Base-by-base conservation (phyloP, 352 stramenopile genomes). In the Phytophthora idaei region DNA sequence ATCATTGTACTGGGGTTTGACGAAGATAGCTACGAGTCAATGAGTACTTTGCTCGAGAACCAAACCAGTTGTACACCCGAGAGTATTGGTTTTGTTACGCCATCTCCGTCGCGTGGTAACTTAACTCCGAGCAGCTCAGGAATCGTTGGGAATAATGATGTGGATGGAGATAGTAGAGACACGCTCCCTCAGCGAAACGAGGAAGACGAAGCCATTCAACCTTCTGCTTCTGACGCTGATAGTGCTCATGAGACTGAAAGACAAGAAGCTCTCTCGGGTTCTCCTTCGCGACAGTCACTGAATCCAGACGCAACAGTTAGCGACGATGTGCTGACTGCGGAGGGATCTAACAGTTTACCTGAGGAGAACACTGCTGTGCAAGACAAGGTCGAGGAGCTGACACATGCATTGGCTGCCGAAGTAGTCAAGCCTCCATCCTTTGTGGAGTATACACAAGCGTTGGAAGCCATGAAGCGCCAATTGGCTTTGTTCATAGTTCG, bases 21-120 rank as follows among this genome's bases (percentile, higher is more conserved):
- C 17, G 87, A 94, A 65, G 81, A 94, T 11, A 74, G 75, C 6
- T 94, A 92, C 50, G 85, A 93, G 28, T 69, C 66, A 4, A 67
- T 89, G 70, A 36, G 56, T 21, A n/a, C 59, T 25, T 44, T 60
- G 11, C 32, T 76, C 12, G 41, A 47, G n/a, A 65, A 46, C 6
- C 48, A 69, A 28, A 57, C 67, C 0, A 37, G 4, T 4, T 61
- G 59, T 21, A 21, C 21, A 15, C 1, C 37, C n/a, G 46, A 14
- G 9, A 41, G 5, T 45, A 31, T 41, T 27, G 37, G 29, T 17
- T 59, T 52, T 57, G 34, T 51, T 46, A 34, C 63, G 44, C 10
- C 36, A 39, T 60, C 45, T 15, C 53, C 39, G 39, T 74, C 50
- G 1, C 46, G 39, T 46, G 32, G 39, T 52, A 36, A 46, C 27